Evolutionary conservation across 768 basidiomycete genomes (phyloP), one percentile per base, ranked within the genome.

Genomic region (Rhizopogon sp.): DNA sequence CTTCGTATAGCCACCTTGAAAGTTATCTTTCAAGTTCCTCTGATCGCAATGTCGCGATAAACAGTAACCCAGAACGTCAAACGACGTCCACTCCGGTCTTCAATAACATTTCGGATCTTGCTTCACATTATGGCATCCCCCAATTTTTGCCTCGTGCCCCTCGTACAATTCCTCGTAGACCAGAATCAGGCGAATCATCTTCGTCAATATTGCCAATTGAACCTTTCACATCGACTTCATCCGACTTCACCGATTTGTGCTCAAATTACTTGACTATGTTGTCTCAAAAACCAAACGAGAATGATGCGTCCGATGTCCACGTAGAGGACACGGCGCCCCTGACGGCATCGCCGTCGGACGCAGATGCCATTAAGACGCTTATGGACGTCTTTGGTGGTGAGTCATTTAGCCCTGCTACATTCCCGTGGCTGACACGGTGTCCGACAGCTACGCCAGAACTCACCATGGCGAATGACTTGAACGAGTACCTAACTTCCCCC

Each of bases 71-170:
- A 63, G 67, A 71, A 68, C 83, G 85, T 88, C 87, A 74, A 70
- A 73, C 82, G 85, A 86, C 88, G 75, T 79, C 79, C 40, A 75
- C 74, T 55, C 75, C 76, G 73, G 79, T 88, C 61, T 88, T 87
- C 64, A 71, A 74, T 63, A 80, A 80, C 69, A 72, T 83, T 52
- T 78, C 79, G 72, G 88, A 86, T 74, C 74, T 87, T 54, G 84
- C 87, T 63, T 76, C 83, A 64, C 88, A 88, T 56, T 83, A 89
- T 88, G 88, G 87, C 72, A 82, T 90, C 66, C 88, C 88, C 57
- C 80, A 83, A 61, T 79, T 76, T 58, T 70, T 90, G 46, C 88
- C 88, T 44, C 82, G 81, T 51, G 80, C 82, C 54, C 88, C 88
- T 57, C 79, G 81, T 52, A 81, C 82, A 67, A 76, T 75, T 60